Evolutionary conservation across 352 stramenopile genomes (phyloP), one percentile per base, ranked within the genome.

Genomic region (Phytophthora multivora): DNA sequence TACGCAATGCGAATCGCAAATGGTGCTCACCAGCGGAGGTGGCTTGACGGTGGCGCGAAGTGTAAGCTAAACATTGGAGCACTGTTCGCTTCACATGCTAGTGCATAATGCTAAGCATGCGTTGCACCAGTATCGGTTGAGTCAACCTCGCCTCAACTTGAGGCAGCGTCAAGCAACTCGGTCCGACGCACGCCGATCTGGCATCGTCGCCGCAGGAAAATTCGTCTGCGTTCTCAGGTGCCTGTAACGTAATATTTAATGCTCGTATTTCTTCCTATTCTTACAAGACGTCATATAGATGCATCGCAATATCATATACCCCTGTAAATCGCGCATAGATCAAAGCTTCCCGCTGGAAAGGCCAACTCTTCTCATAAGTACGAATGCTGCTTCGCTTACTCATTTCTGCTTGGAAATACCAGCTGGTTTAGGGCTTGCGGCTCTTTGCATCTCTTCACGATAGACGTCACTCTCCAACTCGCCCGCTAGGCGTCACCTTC

Each of bases 121-220:
- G 21, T 40, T 43, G 53, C 42, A 52, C 31, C 21, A 61, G 43
- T 41, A 55, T 33, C 36, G n/a, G 54, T 62, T 5, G 54, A 62
- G 54, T 62, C 54, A 62, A 55, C 54, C 23, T 28, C 38, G 12
- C 38, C 15, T 23, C 21, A 23, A 23, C 21, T 23, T 23, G 21
- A 23, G 21, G 21, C 39, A 25, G 16, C 18, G 38, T 49, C 16
- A 16, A 12, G 23, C n/a, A 18, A 11, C 15, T 28, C 4, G 23
- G 19, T 30, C 6, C 2, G 40, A 46, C n/a, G 6, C 10, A 36
- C 30, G 35, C 35, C 51, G 51, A 49, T 50, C 52, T 52, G 19
- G 3, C 39, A 38, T 3, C 30, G 52, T 30, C 52, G 52, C 41
- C 52, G 26, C 41, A 28, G 49, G 52, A 53, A 51, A 23, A 39